A percentile compares a stretch with the other conserved stretches of the same genome.
These are phyloP conservation scores for Parmelia sp. DNA, from an alignment of 495 filamentous ascomycete genomes.

Conservation along the genomic window DNA sequence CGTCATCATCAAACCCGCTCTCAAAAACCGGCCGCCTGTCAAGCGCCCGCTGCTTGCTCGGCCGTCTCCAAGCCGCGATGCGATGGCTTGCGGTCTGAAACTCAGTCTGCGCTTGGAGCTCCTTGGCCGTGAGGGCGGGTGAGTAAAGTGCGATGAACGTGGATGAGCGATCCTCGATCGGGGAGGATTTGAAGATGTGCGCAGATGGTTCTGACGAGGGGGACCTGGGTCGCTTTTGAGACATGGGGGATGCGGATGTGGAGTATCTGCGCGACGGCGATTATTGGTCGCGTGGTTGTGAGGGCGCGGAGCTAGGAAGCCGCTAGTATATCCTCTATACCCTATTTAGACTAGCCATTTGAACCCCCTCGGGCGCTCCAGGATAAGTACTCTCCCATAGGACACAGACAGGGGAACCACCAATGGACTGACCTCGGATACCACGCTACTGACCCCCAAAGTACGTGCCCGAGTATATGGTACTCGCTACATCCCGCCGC, in stretches of 20 bases:
- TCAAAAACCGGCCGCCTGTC: slow-evolving; percentile 23
- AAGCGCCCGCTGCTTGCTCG: slow-evolving; percentile 22
- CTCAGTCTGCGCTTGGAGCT: slow-evolving; percentile 32
- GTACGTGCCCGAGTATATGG: no score
- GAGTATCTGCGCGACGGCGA: neutral
- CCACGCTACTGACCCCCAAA: no score
- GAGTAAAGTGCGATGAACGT: slow-evolving; percentile 40
- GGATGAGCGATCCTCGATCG: slow-evolving; percentile 37
- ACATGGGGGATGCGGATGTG: slow-evolving; percentile 1
- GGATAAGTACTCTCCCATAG: no score
- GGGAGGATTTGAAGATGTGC: slow-evolving; percentile 29
- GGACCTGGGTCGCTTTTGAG: slow-evolving; percentile 3
- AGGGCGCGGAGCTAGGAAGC: no score
- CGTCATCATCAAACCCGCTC: slow-evolving; percentile 41
- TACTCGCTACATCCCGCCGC: no score
- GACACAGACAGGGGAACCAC: no score
- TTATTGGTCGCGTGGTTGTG: no score
- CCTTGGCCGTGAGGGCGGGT: slow-evolving; percentile 28
- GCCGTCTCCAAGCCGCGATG: slow-evolving; percentile 37
- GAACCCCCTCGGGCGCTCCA: no score
- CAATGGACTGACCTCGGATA: no score
- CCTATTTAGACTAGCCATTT: neutral
- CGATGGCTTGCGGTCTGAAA: slow-evolving; percentile 36
- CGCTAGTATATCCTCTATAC: neutral
- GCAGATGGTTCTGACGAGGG: neutral